Conservation (phyloP, 2,329 filamentous ascomycete species). For the Stemphylium lycopersici region DNA sequence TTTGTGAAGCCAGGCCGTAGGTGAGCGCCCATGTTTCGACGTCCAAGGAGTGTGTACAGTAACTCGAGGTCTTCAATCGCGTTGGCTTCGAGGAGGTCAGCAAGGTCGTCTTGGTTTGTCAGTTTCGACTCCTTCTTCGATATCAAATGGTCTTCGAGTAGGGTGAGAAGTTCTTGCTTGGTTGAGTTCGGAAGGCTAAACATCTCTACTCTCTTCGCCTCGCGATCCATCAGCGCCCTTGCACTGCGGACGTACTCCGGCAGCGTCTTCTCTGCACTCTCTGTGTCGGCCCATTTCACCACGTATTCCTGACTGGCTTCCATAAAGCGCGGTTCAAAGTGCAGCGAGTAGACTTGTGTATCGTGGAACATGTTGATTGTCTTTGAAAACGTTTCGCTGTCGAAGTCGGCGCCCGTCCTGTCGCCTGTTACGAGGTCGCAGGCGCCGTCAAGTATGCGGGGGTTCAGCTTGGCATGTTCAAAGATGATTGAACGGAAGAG, state of each 20-base stretch:
- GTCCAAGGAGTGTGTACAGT: slow-evolving; percentile 77
- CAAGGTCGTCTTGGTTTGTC: slow-evolving; percentile 69
- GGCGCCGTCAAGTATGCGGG: slow-evolving; percentile 69
- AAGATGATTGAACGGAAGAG: slow-evolving; percentile 73
- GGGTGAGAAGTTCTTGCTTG: slow-evolving; percentile 73
- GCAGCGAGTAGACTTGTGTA: slow-evolving; percentile 77
- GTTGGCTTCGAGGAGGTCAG: slow-evolving; percentile 73
- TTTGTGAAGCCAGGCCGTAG: slow-evolving; percentile 76
- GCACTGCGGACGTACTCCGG: slow-evolving; percentile 77
- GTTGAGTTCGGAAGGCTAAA: slow-evolving; percentile 86
- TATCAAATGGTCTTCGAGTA: slow-evolving; percentile 76
- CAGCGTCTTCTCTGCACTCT: slow-evolving; percentile 66
- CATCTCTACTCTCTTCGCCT: slow-evolving; percentile 76
- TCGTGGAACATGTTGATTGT: slow-evolving; percentile 83
- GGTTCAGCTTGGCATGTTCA: slow-evolving; percentile 58
- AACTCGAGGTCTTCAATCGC: slow-evolving; percentile 73
- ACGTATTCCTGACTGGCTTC: slow-evolving; percentile 72
- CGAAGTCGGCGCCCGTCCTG: slow-evolving; percentile 62
- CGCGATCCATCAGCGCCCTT: slow-evolving; percentile 70
- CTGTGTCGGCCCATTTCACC: slow-evolving; percentile 69
- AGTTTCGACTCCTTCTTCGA: slow-evolving; percentile 64
- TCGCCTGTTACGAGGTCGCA: slow-evolving; percentile 79
- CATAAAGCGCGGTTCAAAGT: slow-evolving; percentile 80
- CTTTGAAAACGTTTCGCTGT: slow-evolving; percentile 71
- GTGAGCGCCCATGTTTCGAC: slow-evolving; percentile 71